Evolutionary conservation across 2,329 filamentous ascomycete species (phyloP).

Genomic region (Fonsecaea monophora): DNA sequence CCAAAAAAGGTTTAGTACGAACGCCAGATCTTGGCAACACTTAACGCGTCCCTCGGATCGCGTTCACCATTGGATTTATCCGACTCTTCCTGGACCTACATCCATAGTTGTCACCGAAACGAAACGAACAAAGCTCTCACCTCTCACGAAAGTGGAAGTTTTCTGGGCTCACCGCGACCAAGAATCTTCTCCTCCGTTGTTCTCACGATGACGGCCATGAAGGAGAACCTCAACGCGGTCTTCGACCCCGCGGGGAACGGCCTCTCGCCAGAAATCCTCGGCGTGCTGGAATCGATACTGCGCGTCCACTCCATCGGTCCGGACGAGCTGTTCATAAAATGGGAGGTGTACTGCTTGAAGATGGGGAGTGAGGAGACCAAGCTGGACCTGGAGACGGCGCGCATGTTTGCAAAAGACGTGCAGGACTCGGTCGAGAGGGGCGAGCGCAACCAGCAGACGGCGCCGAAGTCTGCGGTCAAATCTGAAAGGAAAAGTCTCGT

Average conservation of each 20-base stretch:
- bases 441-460: conserved; percentile 66
- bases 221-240: conserved; percentile 63
- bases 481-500: conserved; percentile 68
- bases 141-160: too few species aligned
- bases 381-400: conserved; percentile 72
- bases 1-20: not conserved
- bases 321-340: conserved; percentile 96
- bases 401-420: conserved; percentile 83
- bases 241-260: conserved; percentile 63
- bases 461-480: conserved; percentile 61
- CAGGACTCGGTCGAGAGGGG: conserved; percentile 83
- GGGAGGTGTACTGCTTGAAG: conserved; percentile 97
- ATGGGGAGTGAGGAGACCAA: conserved; percentile 82
- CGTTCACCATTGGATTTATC: not conserved
- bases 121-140: not conserved
- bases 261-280: conserved; percentile 77
- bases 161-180: too few species aligned
- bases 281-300: conserved; percentile 84
- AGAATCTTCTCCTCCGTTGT: too few species aligned
- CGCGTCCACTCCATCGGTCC: conserved; percentile 79
- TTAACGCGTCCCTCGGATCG: conserved; percentile 14
- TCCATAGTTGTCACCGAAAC: not conserved
- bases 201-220: conserved; percentile 51
- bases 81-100: too few species aligned
- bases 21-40: conserved; percentile 9